Percentiles rank a stretch among this genome's conserved stretches.
Evolutionary conservation across 139 green algal genomes (phyloP).

Genomic region (Asterochloris erici): DNA sequence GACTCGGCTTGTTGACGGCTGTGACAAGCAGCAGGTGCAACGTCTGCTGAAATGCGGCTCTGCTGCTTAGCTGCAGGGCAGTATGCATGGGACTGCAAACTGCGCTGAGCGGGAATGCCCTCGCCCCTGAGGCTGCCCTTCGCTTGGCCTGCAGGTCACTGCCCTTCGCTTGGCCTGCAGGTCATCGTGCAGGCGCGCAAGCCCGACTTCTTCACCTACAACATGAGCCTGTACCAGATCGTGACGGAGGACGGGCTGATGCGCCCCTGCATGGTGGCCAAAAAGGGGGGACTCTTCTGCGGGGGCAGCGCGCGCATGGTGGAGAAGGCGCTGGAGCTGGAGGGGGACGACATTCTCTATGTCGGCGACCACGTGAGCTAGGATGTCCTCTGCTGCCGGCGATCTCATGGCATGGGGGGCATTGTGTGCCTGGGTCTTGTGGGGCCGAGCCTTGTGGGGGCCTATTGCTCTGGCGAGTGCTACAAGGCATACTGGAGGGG

Average conservation of each 20-base stretch:
- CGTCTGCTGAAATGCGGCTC: no score
- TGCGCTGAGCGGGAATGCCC: no score
- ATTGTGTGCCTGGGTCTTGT: background rate
- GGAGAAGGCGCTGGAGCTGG: slow-evolving; percentile 81
- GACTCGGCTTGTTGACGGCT: no score
- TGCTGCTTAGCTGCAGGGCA: no score
- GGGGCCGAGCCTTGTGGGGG: no score
- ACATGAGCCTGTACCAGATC: slow-evolving; percentile 82
- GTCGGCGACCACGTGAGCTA: slow-evolving; percentile 81
- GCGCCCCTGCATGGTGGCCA: slow-evolving; percentile 62
- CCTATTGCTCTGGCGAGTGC: no score
- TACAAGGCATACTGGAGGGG: no score
- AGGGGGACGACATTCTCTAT: slow-evolving; percentile 91
- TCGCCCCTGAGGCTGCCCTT: no score
- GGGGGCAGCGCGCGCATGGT: slow-evolving; percentile 82
- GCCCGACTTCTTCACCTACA: slow-evolving; percentile 91
- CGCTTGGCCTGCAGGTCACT: no score
- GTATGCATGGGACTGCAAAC: no score
- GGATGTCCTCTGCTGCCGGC: slow-evolving; percentile 12
- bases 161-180: slow-evolving; percentile 23
- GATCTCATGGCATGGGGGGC: slow-evolving; percentile 45
- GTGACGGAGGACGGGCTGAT: slow-evolving; percentile 94
- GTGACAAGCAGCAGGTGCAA: no score
- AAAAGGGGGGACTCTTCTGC: slow-evolving; percentile 85
- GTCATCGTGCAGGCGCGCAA: slow-evolving; percentile 90